A percentile compares a stretch with the other conserved stretches of the same genome.
phyloP scores from a whole-genome alignment of 768 basidiomycete species.

The Boletus edulis region DNA sequence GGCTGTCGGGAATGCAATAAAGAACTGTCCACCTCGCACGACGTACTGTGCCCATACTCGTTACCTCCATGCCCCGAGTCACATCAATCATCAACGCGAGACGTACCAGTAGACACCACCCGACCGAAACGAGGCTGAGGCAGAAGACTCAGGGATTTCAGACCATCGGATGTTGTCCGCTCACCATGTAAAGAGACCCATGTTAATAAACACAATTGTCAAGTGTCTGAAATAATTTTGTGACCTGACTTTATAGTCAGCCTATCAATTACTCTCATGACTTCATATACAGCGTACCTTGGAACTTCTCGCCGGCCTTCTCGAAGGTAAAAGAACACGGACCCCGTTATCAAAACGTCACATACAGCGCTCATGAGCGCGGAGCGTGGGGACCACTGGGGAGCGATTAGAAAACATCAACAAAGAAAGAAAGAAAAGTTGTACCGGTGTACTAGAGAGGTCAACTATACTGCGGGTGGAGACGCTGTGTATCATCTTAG shows the following conservation, averaged over 20 bases:
- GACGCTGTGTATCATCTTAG: not conserved
- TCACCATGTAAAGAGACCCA: slow-evolving; percentile 16
- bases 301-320: slow-evolving; percentile 6
- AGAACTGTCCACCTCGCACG: not conserved
- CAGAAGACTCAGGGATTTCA: not conserved
- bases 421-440: not conserved
- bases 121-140: slow-evolving; percentile 2
- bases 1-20: not conserved
- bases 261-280: too few species aligned
- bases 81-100: too few species aligned
- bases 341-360: slow-evolving; percentile 18
- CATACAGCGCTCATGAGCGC: slow-evolving; percentile 27
- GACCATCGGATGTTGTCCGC: not conserved
- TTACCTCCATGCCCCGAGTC: not conserved
- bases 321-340: slow-evolving; percentile 22
- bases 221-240: slow-evolving; percentile 8
- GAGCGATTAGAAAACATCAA: not conserved
- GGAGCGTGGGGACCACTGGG: slow-evolving; percentile 15
- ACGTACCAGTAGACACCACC: slow-evolving; percentile 10
- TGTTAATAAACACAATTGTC: slow-evolving; percentile 12
- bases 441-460: not conserved
- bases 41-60: not conserved
- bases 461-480: not conserved
- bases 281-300: not conserved
- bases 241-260: not conserved